These are phyloP conservation scores for Picea abies DNA, from an alignment of 83 land plant species.

Conservation along the genomic window DNA sequence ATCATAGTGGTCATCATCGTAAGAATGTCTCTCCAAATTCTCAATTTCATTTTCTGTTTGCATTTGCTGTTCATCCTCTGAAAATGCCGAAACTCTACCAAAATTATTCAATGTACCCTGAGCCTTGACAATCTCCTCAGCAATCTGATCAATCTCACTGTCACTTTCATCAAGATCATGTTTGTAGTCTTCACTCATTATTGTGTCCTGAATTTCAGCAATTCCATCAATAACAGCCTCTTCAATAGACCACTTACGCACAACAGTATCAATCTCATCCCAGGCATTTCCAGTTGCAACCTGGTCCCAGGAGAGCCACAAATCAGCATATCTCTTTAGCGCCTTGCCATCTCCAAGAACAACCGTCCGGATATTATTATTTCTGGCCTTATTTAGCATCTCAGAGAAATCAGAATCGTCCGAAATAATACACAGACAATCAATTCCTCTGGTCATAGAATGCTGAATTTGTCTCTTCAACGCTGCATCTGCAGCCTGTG, in stretches of 20 bases:
- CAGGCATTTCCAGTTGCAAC: slow-evolving; percentile 59
- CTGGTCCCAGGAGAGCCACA: slow-evolving; percentile 73
- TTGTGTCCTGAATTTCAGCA: slow-evolving; percentile 15
- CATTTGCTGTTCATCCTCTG: slow-evolving; percentile 39
- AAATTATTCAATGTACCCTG: slow-evolving; percentile 14
- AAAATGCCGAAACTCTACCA: slow-evolving; percentile 38
- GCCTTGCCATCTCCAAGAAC: slow-evolving; percentile 67
- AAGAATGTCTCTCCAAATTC: background rate
- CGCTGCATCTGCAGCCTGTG: slow-evolving; percentile 87
- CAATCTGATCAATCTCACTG: slow-evolving; percentile 18
- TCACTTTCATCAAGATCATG: slow-evolving; percentile 17
- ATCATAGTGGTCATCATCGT: background rate
- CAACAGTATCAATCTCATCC: slow-evolving; percentile 34
- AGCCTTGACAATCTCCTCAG: slow-evolving; percentile 34
- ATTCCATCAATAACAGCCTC: slow-evolving; percentile 14
- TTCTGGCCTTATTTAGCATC: slow-evolving; percentile 64
- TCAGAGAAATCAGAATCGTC: slow-evolving; percentile 83
- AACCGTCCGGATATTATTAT: slow-evolving; percentile 61
- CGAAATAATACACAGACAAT: slow-evolving; percentile 77
- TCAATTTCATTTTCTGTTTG: slow-evolving; percentile 14
- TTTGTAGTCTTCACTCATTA: background rate
- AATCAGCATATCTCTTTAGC: slow-evolving; percentile 58
- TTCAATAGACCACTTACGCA: slow-evolving; percentile 14
- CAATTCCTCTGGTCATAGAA: slow-evolving; percentile 58
- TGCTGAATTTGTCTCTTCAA: slow-evolving; percentile 68